Percentiles rank a stretch among this genome's conserved stretches.
These are phyloP conservation scores for Trypanosoma boissoni DNA, from an alignment of 208 protist species.

Conservation along the genomic window DNA sequence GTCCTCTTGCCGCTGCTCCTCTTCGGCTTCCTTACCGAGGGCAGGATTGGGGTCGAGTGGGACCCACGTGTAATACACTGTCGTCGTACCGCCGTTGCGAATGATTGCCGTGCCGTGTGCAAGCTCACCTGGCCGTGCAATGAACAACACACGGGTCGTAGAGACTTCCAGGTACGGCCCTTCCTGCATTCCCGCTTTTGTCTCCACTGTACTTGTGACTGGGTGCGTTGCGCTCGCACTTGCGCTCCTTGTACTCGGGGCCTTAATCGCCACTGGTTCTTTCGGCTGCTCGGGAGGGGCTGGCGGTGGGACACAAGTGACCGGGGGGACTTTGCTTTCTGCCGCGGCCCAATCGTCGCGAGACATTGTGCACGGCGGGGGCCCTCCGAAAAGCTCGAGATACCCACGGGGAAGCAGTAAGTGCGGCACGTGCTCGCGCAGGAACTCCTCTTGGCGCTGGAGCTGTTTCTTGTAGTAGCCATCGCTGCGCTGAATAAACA, in stretches of 20 bases:
- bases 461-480: constrained; percentile 63
- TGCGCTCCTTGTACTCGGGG: no score
- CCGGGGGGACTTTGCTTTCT: constrained; percentile 6
- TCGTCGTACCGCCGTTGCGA: constrained; percentile 58
- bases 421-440: constrained; percentile 61
- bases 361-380: constrained; percentile 35
- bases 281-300: background rate
- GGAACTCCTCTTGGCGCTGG: constrained; percentile 27
- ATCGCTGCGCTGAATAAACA: constrained; percentile 1
- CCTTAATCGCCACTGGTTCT: no score
- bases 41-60: constrained; percentile 22
- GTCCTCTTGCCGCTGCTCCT: no score
- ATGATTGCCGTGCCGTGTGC: constrained; percentile 50
- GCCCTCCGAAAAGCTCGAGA: constrained; percentile 54
- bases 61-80: constrained; percentile 82
- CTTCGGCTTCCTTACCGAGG: constrained; percentile 11
- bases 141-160: constrained; percentile 50
- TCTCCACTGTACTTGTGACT: background rate
- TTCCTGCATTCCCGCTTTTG: constrained; percentile 4
- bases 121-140: constrained; percentile 46
- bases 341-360: constrained; percentile 24
- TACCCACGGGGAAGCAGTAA: constrained; percentile 65
- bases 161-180: constrained; percentile 54
- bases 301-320: constrained; percentile 13
- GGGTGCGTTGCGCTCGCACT: background rate